Base-by-base conservation (phyloP, 2,329 filamentous ascomycete species). In the Paecilomyces sp. region DNA sequence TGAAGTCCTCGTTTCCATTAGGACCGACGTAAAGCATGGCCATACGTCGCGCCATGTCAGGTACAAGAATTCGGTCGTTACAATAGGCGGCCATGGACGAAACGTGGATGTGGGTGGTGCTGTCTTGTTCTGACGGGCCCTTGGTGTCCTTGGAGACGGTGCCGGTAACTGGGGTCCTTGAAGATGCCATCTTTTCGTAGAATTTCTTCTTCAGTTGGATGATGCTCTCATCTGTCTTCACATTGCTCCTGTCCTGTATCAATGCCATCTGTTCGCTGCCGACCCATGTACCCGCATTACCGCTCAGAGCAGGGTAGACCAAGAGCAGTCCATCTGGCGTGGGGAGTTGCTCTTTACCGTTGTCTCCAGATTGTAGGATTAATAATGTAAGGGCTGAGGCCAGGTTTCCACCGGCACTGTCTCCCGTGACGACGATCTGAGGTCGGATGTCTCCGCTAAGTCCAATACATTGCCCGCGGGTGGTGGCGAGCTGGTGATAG, bases 211-310 rank as follows among this genome's bases (percentile, higher is more conserved):
- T 97, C 60, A 90, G 84, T 36, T 88, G 83, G 11, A 96, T 79
- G 58, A 97, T 88, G 25, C 85, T 83, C 59, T 84, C 83, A 69
- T 97, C 96, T 1, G 88, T 91, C 66, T 87, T 88, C 25, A 91
- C 84, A 71, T 87, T 87, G 60, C 86, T 84, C 11, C 91, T 86
- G 63, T 96, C 92, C 64, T 91, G 88, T 63, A 99, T 96, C 62
- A 99, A 78, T 0, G 91, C 86, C 91, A 97, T 96, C 72, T 99
- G 92, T 73, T 97, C 93, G 67, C 97, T 93, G 0, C 91, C 92
- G 92, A 99, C 97, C 94, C 94, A 99, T 74, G 92, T 97, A 41
- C 91, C 91, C 65, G 97, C 97, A 69, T 96, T 97, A 89, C 97
- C 92, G 69, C 97, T 94, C 61, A 99, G 78, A 0, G 88, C 88